Percentiles rank a stretch among this genome's conserved stretches.
These are phyloP conservation scores for Cyclotella distinguenda DNA, from an alignment of 108 stramenopile species.

Conservation along the genomic window DNA sequence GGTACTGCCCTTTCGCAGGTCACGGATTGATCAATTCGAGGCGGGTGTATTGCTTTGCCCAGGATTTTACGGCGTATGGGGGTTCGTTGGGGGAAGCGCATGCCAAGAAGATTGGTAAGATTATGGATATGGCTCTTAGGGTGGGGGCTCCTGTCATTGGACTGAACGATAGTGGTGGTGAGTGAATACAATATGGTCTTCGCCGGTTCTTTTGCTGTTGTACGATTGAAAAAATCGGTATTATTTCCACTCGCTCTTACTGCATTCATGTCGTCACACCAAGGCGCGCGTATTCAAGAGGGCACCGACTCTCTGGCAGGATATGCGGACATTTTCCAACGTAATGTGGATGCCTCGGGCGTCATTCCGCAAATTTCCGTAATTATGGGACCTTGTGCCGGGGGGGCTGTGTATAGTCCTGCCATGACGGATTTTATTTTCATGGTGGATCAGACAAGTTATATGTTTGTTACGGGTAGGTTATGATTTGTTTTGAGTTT, in stretches of 20 bases:
- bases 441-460: conserved; percentile 94
- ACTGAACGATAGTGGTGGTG: conserved; percentile 97
- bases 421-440: conserved; percentile 99
- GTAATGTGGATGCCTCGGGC: conserved; percentile 95
- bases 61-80: conserved; percentile 99
- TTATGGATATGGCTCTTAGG: conserved; percentile 97
- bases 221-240: neutral
- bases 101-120: conserved; percentile 98
- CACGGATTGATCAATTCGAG: conserved; percentile 63
- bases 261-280: neutral
- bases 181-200: neutral
- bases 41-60: conserved; percentile 82
- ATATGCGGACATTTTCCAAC: conserved; percentile 99
- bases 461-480: conserved; percentile 97
- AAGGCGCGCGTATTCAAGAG: conserved; percentile 96
- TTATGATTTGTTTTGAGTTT: neutral
- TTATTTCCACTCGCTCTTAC: neutral
- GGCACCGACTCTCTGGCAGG: conserved; percentile 95
- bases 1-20: conserved; percentile 3
- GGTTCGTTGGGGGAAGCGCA: conserved; percentile 95
- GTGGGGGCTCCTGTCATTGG: conserved; percentile 98
- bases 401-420: conserved; percentile 95
- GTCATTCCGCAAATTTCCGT: conserved; percentile 95
- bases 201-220: neutral
- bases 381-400: conserved; percentile 95